phyloP scores from a whole-genome alignment of 1,139 yeast species.

The Suhomyces anneliseae region DNA sequence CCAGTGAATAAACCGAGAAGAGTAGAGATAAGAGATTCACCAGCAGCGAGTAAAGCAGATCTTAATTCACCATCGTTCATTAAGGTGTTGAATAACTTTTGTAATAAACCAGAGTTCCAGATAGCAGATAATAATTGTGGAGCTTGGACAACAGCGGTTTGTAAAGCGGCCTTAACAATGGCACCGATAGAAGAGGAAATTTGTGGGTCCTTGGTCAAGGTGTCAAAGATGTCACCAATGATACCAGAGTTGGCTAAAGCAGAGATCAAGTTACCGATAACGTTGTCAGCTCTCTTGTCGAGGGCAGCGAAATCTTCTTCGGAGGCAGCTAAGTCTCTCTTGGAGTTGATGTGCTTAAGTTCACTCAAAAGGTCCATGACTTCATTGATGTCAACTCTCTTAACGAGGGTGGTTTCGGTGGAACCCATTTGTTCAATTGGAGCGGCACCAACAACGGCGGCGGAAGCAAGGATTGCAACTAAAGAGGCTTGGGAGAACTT shows the following conservation, averaged over 20 bases:
- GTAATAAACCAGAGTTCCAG: slow-evolving; percentile 46
- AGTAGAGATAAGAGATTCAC: slow-evolving; percentile 34
- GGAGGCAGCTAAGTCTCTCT: slow-evolving; percentile 30
- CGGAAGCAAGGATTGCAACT: slow-evolving; percentile 43
- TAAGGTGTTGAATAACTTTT: slow-evolving; percentile 33
- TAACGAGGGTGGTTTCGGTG: slow-evolving; percentile 29
- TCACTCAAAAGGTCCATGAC: slow-evolving; percentile 37
- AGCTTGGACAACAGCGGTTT: slow-evolving; percentile 41
- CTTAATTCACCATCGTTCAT: slow-evolving; percentile 37
- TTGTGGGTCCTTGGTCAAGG: slow-evolving; percentile 34
- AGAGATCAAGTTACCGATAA: slow-evolving; percentile 36
- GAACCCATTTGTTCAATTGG: slow-evolving; percentile 27
- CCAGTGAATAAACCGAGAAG: slow-evolving; percentile 33
- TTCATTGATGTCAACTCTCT: slow-evolving; percentile 38
- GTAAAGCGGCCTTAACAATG: slow-evolving; percentile 35
- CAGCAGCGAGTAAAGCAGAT: slow-evolving; percentile 36
- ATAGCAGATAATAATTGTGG: slow-evolving; percentile 45
- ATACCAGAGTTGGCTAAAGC: slow-evolving; percentile 45
- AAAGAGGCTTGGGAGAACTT: slow-evolving; percentile 45
- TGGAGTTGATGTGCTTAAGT: slow-evolving; percentile 31
- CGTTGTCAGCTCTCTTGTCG: slow-evolving; percentile 41
- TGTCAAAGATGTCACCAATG: slow-evolving; percentile 37
- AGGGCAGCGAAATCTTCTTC: slow-evolving; percentile 29
- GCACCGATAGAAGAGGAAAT: slow-evolving; percentile 27
- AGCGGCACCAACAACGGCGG: slow-evolving; percentile 43